Evolutionary conservation across 208 protist genomes (phyloP), one percentile per base, ranked within the genome.

Genomic region (Trypanosoma rangeli): DNA sequence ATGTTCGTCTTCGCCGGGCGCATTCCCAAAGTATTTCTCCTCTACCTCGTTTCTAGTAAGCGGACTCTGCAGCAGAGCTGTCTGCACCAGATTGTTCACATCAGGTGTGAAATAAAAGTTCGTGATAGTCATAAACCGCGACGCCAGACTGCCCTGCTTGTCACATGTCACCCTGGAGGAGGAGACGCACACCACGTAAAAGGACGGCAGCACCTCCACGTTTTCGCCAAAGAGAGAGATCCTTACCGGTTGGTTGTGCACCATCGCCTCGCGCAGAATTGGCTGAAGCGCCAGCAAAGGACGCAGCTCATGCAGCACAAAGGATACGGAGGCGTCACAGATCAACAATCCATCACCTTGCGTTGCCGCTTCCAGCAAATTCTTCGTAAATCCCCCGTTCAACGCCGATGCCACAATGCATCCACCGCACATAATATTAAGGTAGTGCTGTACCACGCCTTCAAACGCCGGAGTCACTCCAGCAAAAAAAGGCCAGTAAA

Each of bases 271-370:
- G 5, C n/a, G 33, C 5, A 77, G 18, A 20, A 10, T 72, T 56
- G 71, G 42, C 18, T 60, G 59, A n/a, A 87, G 68, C 1, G 59
- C 52, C 15, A 70, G 26, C 8, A 90, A 69, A 9, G 73, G 56
- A 57, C 54, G 63, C n/a, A 90, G 29, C 4, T 76, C 29, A 20
- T 81, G 44, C 20, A 82, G 20, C 12, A 72, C 54, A 29, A 72
- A 71, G 20, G 52, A 39, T 16, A 53, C 65, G 52, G 82, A 62
- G 46, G 87, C 79, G 68, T 92, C 87, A 48, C 86, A 86, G 54
- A 95, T 65, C 31, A 96, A 62, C 22, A 96, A 83, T 7, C 87
- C 90, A 42, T 77, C 69, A 16, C 87, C 87, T 55, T 77, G 46
- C 29, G 53, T 71, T 79, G 87, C 82, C 24, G 85, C 85, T 28